A percentile compares a stretch with the other conserved stretches of the same genome.
Evolutionary conservation across 495 filamentous ascomycete species (phyloP).

Genomic region (Melanomma pulvis-pyrius): DNA sequence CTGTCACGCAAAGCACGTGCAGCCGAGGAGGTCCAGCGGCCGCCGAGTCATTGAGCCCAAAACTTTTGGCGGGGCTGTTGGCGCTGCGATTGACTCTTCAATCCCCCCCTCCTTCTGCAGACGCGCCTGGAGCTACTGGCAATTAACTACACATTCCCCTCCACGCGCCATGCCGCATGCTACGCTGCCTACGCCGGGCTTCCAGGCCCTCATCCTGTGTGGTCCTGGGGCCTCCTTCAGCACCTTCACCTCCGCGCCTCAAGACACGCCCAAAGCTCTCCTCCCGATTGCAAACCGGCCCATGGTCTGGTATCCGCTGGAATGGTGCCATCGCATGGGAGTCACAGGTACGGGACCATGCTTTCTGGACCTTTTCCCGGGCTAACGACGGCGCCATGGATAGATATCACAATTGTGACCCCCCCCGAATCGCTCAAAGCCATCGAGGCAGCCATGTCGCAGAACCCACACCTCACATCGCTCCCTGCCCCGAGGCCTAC

Average conservation of each 20-base stretch:
- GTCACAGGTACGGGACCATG: conserved; percentile 64
- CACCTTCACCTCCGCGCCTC: conserved; percentile 87
- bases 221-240: conserved; percentile 87
- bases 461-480: conserved; percentile 83
- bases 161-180: conserved; percentile 70
- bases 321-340: conserved; percentile 85
- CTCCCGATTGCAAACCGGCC: conserved; percentile 91
- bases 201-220: conserved; percentile 92
- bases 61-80: conserved; percentile 30
- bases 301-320: conserved; percentile 93
- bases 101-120: neutral
- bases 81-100: neutral
- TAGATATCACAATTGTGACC: conserved; percentile 83
- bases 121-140: neutral
- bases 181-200: conserved; percentile 72
- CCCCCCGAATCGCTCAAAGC: conserved; percentile 72
- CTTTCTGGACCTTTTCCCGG: neutral
- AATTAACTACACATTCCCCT: no score
- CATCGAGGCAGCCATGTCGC: conserved; percentile 76
- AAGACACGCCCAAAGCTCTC: conserved; percentile 88
- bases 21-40: conserved; percentile 2
- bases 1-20: conserved; percentile 7
- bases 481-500: conserved; percentile 74
- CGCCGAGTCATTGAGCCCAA: conserved; percentile 10
- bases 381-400: conserved; percentile 1